A percentile compares a stretch with the other conserved stretches of the same genome.
phyloP scores from a whole-genome alignment of 345 rosid species.

The Gossypium sturtianum region DNA sequence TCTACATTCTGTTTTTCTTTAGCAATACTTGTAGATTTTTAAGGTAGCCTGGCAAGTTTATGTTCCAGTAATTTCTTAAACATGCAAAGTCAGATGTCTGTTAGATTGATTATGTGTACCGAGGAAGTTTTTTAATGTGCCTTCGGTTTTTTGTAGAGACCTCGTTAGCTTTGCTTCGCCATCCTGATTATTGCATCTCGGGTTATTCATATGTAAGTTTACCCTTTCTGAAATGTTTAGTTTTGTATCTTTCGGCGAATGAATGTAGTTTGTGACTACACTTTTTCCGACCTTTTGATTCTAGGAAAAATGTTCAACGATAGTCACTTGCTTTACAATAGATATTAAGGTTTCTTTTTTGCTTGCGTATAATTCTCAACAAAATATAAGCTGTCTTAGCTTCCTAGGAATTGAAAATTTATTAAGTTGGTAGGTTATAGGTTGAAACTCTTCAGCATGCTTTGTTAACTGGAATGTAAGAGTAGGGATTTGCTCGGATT shows the following conservation, averaged over 20 bases:
- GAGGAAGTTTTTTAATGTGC: neutral
- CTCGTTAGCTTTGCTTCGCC: constrained; percentile 78
- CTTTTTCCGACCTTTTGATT: neutral
- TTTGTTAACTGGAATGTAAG: neutral
- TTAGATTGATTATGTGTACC: neutral
- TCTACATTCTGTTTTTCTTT: neutral
- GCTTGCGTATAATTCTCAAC: neutral
- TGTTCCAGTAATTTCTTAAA: neutral
- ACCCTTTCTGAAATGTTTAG: neutral
- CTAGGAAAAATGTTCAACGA: neutral
- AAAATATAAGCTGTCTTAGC: neutral
- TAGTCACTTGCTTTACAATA: neutral
- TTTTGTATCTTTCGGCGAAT: neutral
- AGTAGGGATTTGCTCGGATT: too few relatives aligned
- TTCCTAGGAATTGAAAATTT: neutral
- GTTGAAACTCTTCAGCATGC: neutral
- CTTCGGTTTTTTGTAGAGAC: constrained; percentile 57
- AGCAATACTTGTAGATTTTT: neutral
- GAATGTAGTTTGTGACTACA: neutral
- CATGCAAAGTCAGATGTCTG: neutral
- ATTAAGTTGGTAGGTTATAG: neutral
- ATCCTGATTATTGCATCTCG: constrained; percentile 95
- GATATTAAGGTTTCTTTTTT: neutral
- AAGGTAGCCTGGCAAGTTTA: neutral
- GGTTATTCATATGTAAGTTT: constrained; percentile 80